Base-by-base conservation (phyloP, 768 basidiomycete species). In the Xerocomellus amylosporus region DNA sequence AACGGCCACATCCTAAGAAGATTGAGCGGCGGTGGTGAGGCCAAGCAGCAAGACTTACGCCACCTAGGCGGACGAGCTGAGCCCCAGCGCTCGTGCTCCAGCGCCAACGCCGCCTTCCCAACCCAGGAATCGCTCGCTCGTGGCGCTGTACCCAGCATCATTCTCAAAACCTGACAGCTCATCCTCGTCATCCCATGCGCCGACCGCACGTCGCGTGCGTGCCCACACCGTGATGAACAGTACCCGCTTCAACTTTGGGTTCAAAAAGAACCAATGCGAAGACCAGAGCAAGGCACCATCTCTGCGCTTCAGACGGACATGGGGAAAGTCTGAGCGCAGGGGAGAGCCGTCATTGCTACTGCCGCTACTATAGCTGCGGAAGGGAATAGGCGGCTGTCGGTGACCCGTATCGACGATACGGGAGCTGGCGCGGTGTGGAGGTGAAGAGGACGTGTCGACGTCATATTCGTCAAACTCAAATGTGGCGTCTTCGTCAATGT, bases 201-300 rank as follows among this genome's bases (percentile, higher is more conserved):
- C 73, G 17, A 75, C 74, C 19, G 82, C 75, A 46, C 82, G 80
- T 63, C 79, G 81, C 31, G 87, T 86, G 41, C 88, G 82, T 8
- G 94, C 92, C 92, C 93, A 97, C 20, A 93, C 85, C 2, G 92
- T 88, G 54, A 97, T 81, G 74, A 96, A 98, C 51, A 98, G 73
- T 63, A 98, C 84, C 20, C 95, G 85, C 75, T 95, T 97, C 73
- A 86, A 75, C 76, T 93, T 95, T 64, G 88, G 82, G 77, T 94
- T 96, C 64, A 93, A 77, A 76, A 98, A 96, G 78, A 98, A 98
- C 87, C 93, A 96, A 69, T 96, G 92, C 12, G 91, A 92, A 33
- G 91, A 94, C 95, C 95, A 98, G 8, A 98, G 78, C 53, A 98
- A 74, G 5, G 92, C 88, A 17, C 92, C 91, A 19, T 83, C 79